Percentiles rank a stretch among this genome's conserved stretches.
Evolutionary conservation across 2,329 filamentous ascomycete genomes (phyloP).

Genomic region (Fusarium robinianum): DNA sequence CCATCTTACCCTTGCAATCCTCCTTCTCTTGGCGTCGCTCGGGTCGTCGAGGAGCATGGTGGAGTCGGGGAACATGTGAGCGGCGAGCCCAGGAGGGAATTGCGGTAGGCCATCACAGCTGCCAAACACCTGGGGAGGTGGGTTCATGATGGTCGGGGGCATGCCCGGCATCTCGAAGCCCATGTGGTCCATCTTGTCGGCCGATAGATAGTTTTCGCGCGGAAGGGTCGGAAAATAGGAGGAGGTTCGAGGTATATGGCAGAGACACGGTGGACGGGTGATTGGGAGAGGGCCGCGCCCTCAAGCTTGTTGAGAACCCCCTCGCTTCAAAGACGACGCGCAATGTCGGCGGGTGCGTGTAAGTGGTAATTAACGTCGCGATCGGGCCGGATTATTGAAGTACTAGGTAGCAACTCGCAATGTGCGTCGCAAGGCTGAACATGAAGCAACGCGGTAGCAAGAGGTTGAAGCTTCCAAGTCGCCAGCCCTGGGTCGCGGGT

Average conservation of each 20-base stretch:
- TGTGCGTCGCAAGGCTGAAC: constrained; percentile 6
- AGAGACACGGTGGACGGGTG: constrained; percentile 1
- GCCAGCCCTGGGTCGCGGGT: constrained; percentile 25
- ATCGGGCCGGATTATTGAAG: too few relatives aligned
- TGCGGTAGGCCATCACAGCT: constrained; percentile 65
- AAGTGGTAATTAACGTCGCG: too few relatives aligned
- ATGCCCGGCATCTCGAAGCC: constrained; percentile 63
- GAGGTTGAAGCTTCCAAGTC: constrained; percentile 20
- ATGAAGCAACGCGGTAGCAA: constrained; percentile 6
- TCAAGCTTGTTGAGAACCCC: too few relatives aligned
- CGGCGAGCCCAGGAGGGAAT: constrained; percentile 59
- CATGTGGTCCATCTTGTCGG: constrained; percentile 50
- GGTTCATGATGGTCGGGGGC: constrained; percentile 65
- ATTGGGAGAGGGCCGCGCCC: too few relatives aligned
- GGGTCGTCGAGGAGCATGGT: constrained; percentile 63
- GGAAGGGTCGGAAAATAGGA: not conserved
- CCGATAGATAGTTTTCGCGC: not conserved
- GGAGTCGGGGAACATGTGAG: constrained; percentile 64
- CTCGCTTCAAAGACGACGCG: not conserved
- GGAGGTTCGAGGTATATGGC: too few relatives aligned
- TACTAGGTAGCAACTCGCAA: not conserved
- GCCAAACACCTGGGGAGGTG: constrained; percentile 71
- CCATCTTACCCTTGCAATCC: constrained; percentile 77
- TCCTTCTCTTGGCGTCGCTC: constrained; percentile 84
- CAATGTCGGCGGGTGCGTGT: not conserved